Evolutionary conservation across 2,329 filamentous ascomycete genomes (phyloP), one percentile per base, ranked within the genome.

Genomic region (Talaromyces amestolkiae): DNA sequence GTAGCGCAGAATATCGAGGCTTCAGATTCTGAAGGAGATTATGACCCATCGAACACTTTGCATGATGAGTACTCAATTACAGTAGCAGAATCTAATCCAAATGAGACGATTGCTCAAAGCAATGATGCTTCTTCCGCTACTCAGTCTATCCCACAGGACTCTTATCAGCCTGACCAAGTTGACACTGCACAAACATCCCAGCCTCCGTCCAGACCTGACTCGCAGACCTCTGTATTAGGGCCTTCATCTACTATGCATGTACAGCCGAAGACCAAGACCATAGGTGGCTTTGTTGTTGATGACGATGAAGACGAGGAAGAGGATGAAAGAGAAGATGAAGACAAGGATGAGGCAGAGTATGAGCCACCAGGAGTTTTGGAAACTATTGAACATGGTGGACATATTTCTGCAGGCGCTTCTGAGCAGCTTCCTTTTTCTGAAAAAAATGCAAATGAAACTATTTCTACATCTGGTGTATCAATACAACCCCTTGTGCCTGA

Each of bases 261-360:
- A 65, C 75, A 75, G 62, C 71, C 73, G 69, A 81, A 82, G 73
- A 78, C 83, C 72, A 83, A 81, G 72, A 86, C 82, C 68, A 83
- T 84, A 72, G 85, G 85, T 75, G 86, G 86, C 70, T 87, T 88
- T 81, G 83, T 87, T 77, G 82, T 85, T 75, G 86, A 88, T 77
- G 85, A 86, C 74, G 83, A 84, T 75, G 83, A 86, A 73, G 82
- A 83, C 71, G 81, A 86, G 72, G 82, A 83, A 71, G 81, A 83
- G 61, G 33, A 58, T 43, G 76, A 76, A 67, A 77, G 78, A 70
- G 82, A 82, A 71, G 81, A 86, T 72, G 82, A 83, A 71, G 81
- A 83, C 61, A 70, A 76, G 68, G 76, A 77, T 69, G 79, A 80
- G 71, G 76, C 75, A 70, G 78, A 80, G 73, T 80, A 80, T 76